Evolutionary conservation across 2,329 filamentous ascomycete genomes (phyloP).

Genomic region (Aureobasidium leucospermi): DNA sequence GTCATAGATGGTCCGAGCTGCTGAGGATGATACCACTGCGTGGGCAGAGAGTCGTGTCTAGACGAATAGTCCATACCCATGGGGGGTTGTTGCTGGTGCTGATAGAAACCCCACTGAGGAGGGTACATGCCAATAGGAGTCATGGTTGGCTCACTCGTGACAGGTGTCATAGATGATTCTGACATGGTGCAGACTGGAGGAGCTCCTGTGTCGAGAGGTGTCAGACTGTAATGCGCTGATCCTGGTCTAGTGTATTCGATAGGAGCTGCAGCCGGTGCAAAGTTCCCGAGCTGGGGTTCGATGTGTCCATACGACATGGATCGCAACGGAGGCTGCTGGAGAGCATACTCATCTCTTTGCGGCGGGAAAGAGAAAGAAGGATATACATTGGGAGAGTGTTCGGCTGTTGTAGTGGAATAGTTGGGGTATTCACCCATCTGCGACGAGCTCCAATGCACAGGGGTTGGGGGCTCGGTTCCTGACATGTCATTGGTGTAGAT

Average conservation of each 20-base stretch:
- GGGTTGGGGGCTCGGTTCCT: conserved; percentile 2
- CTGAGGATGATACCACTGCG: conserved; percentile 12
- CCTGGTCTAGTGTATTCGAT: conserved; percentile 7
- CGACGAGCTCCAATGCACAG: conserved; percentile 4
- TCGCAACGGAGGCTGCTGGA: conserved; percentile 14
- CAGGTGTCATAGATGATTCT: conserved; percentile 2
- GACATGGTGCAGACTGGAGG: neutral
- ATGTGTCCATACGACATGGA: conserved; percentile 19
- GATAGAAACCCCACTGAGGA: conserved; percentile 10
- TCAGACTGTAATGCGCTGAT: conserved; percentile 4
- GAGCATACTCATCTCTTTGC: conserved; percentile 4
- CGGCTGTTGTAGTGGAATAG: neutral
- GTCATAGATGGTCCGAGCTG: conserved; percentile 1
- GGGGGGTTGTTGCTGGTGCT: conserved; percentile 3
- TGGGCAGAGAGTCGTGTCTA: conserved; percentile 8
- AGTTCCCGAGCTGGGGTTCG: conserved; percentile 1
- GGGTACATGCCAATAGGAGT: conserved; percentile 11
- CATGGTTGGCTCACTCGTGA: conserved; percentile 3
- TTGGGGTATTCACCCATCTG: conserved; percentile 14
- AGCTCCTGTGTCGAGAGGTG: conserved; percentile 1
- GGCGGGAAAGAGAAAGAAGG: neutral
- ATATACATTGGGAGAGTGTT: conserved; percentile 5
- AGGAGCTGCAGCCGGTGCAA: neutral
- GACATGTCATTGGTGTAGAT: neutral
- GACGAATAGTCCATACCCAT: conserved; percentile 6